Base-by-base conservation (phyloP, 139 green algal species). In the Tetradesmus lagerheimii region DNA sequence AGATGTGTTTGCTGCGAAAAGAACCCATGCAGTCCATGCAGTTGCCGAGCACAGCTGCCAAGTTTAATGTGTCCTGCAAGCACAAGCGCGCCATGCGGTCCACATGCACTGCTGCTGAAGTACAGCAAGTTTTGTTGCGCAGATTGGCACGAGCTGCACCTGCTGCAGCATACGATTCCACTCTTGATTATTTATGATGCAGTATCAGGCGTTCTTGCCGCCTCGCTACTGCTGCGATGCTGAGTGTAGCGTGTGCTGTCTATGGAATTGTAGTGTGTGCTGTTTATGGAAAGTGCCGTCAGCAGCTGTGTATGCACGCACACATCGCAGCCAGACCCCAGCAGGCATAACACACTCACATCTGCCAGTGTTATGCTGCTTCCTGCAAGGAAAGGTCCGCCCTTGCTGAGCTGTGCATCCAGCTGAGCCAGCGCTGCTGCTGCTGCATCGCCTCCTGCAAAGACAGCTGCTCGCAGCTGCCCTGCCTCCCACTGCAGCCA, bases 401-500 rank as follows among this genome's bases (percentile, higher is more conserved):
- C 34, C 53, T 87, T 53, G 94, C 39, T 3, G 1, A 80, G 37
- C 20, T 84, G 92, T 14, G 75, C 71, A 15, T 89, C 47, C 76
- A 97, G 75, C 12, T 92, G 38, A 34, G 74, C 31, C 38, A 95
- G 83, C 29, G 53, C 23, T 37, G 50, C 50, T 50, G 84, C 92
- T 4, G 87, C 45, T 27, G 41, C 81, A 34, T 93, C 82, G 47
- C 47, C 85, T 27, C 78, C 74, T 31, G 47, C 23, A 53, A 78
- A 93, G 0, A 15, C 75, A 16, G 76, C 85, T 27, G 94, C 92
- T 0, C 94, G 93, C 89, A 97, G 91, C 0, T 87, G 38, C 4
- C 16, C 43, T 31, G 94, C 95, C 71, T 97, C 93, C 92, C 92
- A 97, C 38, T 97, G 93, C 29, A 97, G 43, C 95, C 95, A 97